Percentiles rank a stretch among this genome's conserved stretches.
Conservation (phyloP, 1,284 basidiomycete species). For the Limonomyces culmigenus region DNA sequence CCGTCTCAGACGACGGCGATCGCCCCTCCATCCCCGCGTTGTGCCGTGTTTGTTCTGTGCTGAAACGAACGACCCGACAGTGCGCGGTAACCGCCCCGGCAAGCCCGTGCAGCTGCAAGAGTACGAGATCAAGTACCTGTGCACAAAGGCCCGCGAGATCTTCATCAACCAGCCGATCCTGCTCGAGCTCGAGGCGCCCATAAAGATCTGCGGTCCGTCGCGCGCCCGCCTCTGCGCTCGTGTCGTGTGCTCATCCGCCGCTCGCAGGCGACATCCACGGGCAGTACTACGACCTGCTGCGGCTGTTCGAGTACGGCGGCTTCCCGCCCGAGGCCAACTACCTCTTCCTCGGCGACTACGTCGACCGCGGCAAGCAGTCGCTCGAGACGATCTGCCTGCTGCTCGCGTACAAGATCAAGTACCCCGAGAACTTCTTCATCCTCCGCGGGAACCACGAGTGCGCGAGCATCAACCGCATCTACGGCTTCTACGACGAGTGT, state of each 20-base stretch:
- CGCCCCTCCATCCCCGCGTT: constrained; percentile 1
- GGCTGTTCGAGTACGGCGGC: constrained; percentile 88
- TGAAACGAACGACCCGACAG: constrained; percentile 27
- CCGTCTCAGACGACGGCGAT: background rate
- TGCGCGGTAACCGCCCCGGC: constrained; percentile 85
- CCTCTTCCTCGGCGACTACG: constrained; percentile 90
- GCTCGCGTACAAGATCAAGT: constrained; percentile 95
- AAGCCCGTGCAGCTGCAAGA: constrained; percentile 90
- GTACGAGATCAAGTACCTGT: constrained; percentile 93
- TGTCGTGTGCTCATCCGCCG: background rate
- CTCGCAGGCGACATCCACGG: constrained; percentile 79
- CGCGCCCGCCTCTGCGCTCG: constrained; percentile 2
- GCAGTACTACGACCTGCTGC: constrained; percentile 88
- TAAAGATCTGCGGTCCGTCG: constrained; percentile 88
- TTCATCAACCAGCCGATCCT: constrained; percentile 94
- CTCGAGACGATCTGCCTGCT: constrained; percentile 87
- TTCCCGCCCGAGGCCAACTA: constrained; percentile 96
- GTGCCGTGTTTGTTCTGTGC: constrained; percentile 6
- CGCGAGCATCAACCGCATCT: constrained; percentile 90
- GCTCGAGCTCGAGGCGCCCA: constrained; percentile 86
- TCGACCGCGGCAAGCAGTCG: constrained; percentile 89
- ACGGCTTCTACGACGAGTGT: constrained; percentile 97
- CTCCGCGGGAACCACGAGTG: constrained; percentile 91
- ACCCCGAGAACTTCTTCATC: constrained; percentile 96
- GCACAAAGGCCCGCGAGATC: constrained; percentile 88